Percentiles rank a stretch among this genome's conserved stretches.
phyloP scores from a whole-genome alignment of 2,329 filamentous ascomycete species.

The Trichophyton benhamiae region DNA sequence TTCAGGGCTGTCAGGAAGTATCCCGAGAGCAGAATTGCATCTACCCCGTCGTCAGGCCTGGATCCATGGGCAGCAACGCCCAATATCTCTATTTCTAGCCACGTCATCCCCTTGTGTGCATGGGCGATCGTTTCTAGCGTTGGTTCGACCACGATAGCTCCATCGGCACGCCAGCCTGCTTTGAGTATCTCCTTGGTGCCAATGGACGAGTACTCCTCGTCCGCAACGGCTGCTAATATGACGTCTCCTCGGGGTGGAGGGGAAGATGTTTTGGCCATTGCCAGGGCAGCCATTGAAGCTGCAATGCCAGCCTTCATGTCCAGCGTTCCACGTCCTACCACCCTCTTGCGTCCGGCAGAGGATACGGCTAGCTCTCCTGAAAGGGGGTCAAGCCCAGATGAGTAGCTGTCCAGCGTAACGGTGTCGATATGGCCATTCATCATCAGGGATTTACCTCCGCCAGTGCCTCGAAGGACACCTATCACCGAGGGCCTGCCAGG shows the following conservation, averaged over 20 bases:
- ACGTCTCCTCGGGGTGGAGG: conserved; percentile 35
- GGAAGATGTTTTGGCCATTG: conserved; percentile 25
- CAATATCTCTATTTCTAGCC: conserved; percentile 25
- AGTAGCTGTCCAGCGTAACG: conserved; percentile 38
- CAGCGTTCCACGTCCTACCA: conserved; percentile 36
- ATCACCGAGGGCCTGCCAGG: conserved; percentile 41
- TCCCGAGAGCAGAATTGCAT: conserved; percentile 40
- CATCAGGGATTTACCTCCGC: conserved; percentile 39
- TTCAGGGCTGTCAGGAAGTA: conserved; percentile 38
- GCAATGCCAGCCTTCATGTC: conserved; percentile 45
- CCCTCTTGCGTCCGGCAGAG: background rate
- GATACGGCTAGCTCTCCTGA: conserved; percentile 24
- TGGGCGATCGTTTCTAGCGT: conserved; percentile 32
- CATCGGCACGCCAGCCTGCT: conserved; percentile 44
- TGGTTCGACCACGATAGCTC: conserved; percentile 40
- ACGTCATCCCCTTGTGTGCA: conserved; percentile 41
- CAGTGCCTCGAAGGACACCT: conserved; percentile 36
- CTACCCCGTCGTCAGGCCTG: conserved; percentile 34
- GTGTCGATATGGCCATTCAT: conserved; percentile 45
- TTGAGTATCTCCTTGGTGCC: conserved; percentile 41
- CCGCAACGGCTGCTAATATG: conserved; percentile 42
- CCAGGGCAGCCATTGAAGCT: conserved; percentile 34
- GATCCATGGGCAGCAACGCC: conserved; percentile 28
- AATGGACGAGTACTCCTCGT: conserved; percentile 41
- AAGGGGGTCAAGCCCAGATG: conserved; percentile 32